Conservation (phyloP, 805 yeast species). For the Pichia ethanolica region DNA sequence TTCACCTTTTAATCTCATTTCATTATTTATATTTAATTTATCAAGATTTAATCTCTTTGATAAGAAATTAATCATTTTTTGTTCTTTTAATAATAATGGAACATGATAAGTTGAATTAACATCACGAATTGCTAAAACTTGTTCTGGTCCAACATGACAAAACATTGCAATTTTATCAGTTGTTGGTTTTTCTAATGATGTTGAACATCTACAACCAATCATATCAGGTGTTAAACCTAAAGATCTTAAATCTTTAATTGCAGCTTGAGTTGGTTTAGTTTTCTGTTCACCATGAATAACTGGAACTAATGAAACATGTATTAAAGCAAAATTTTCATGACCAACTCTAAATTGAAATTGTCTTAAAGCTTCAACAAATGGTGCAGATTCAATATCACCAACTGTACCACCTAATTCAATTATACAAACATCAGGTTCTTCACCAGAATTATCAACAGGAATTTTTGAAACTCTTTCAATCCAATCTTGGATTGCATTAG, state of each 20-base stretch:
- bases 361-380: constrained; percentile 97
- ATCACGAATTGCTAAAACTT: constrained; percentile 94
- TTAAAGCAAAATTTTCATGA: constrained; percentile 83
- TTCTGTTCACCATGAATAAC: constrained; percentile 98
- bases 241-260: constrained; percentile 92
- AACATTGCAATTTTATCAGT: constrained; percentile 96
- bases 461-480: constrained; percentile 84
- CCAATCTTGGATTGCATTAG: constrained; percentile 98
- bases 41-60: constrained; percentile 57
- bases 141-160: constrained; percentile 98
- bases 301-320: constrained; percentile 95
- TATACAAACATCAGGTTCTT: constrained; percentile 92
- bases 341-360: constrained; percentile 99
- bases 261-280: constrained; percentile 99
- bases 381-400: constrained; percentile 98
- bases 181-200: constrained; percentile 73
- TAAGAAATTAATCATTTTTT: constrained; percentile 71
- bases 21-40: constrained; percentile 37
- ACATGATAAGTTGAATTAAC: constrained; percentile 96
- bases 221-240: constrained; percentile 92
- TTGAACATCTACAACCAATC: constrained; percentile 96
- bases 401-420: constrained; percentile 98
- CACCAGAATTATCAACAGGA: constrained; percentile 86
- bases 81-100: constrained; percentile 84
- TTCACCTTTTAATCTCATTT: constrained; percentile 58